A percentile compares a stretch with the other conserved stretches of the same genome.
Conservation (phyloP, 164 flowering plant genomes). For the Kingdonia uniflora region DNA sequence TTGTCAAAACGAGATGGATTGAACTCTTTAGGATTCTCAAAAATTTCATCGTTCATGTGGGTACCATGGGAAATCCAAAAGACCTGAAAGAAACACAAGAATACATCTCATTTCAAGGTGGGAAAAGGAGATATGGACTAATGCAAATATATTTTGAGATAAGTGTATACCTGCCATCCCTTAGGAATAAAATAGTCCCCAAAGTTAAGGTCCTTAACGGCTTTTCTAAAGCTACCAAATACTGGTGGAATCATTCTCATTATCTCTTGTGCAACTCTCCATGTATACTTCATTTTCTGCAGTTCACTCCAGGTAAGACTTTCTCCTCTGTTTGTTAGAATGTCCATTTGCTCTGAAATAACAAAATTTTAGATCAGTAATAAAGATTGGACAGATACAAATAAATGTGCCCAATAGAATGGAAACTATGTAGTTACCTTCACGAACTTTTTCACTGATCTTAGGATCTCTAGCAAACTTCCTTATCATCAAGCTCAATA, state of each 20-base stretch:
- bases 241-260: conserved; percentile 17
- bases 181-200: conserved; percentile 19
- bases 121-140: too few relatives aligned
- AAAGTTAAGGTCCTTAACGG: conserved; percentile 14
- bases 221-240: conserved; percentile 15
- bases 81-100: neutral
- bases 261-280: conserved; percentile 22
- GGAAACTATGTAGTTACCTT: conserved; percentile 9
- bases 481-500: conserved; percentile 14
- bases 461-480: conserved; percentile 13
- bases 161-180: conserved; percentile 19
- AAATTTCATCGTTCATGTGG: neutral
- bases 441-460: conserved; percentile 7
- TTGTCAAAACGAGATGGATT: conserved; percentile 2
- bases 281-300: conserved; percentile 21
- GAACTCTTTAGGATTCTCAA: neutral
- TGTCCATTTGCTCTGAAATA: conserved; percentile 14
- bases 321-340: conserved; percentile 6
- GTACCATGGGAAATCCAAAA: neutral
- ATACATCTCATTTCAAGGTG: too few relatives aligned
- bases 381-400: too few relatives aligned
- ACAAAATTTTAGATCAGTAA: too few relatives aligned
- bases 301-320: conserved; percentile 14
- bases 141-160: neutral
- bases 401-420: too few relatives aligned